Percentiles rank a stretch among this genome's conserved stretches.
phyloP scores from a whole-genome alignment of 1,284 basidiomycete genomes.

The Trichosporon sp. region DNA sequence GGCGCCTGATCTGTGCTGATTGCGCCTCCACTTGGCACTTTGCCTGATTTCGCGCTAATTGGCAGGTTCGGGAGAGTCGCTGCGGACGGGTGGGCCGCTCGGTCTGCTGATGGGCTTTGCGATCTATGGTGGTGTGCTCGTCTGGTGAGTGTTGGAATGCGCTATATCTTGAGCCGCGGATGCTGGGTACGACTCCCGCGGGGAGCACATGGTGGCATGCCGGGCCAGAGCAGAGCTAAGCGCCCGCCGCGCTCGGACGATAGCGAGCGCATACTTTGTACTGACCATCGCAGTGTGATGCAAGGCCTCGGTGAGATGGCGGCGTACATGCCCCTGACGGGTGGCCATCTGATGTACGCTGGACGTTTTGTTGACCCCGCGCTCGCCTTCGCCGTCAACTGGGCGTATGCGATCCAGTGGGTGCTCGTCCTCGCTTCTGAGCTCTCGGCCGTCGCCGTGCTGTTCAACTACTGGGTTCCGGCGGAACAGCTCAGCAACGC shows the following conservation, averaged over 20 bases:
- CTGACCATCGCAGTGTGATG: constrained; percentile 12
- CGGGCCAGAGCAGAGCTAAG: not conserved
- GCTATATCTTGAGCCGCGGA: not conserved
- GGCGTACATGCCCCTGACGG: constrained; percentile 46
- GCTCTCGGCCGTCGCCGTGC: constrained; percentile 21
- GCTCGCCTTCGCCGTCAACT: constrained; percentile 32
- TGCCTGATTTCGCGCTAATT: not conserved
- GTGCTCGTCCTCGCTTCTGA: not conserved
- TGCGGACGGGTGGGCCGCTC: constrained; percentile 12
- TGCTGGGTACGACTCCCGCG: too few species aligned
- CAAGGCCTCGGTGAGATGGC: constrained; percentile 24
- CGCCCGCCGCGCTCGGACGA: not conserved
- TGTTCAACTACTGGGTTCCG: constrained; percentile 28
- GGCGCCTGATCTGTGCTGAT: not conserved
- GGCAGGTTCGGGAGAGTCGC: not conserved
- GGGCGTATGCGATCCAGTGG: constrained; percentile 8
- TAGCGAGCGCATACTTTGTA: not conserved
- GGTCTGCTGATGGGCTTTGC: constrained; percentile 13
- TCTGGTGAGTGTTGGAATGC: not conserved
- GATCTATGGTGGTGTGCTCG: not conserved
- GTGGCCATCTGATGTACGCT: constrained; percentile 68
- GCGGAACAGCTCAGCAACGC: constrained; percentile 18
- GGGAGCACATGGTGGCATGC: not conserved
- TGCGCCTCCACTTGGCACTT: constrained; percentile 4
- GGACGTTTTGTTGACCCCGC: constrained; percentile 32